Percentiles rank a stretch among this genome's conserved stretches.
These are phyloP conservation scores for Aspergillus brasiliensis DNA, from an alignment of 2,329 filamentous ascomycete genomes.

Conservation along the genomic window DNA sequence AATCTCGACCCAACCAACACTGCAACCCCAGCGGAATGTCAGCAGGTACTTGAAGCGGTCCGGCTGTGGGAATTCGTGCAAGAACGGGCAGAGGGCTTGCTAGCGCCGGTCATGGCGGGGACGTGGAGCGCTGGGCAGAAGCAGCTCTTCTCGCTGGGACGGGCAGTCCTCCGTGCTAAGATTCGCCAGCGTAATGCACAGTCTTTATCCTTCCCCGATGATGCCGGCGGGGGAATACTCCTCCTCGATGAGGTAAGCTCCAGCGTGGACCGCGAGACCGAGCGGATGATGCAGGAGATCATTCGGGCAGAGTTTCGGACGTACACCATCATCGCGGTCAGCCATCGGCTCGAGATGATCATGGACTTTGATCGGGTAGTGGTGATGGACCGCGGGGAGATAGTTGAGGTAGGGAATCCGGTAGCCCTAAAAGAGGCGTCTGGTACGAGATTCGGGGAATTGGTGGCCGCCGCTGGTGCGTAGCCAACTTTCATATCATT, in stretches of 20 bases:
- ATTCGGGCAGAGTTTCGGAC: slow-evolving; percentile 27
- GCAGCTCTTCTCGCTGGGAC: slow-evolving; percentile 9
- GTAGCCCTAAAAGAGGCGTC: neutral
- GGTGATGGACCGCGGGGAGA: slow-evolving; percentile 24
- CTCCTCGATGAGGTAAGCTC: slow-evolving; percentile 26
- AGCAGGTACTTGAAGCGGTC: neutral
- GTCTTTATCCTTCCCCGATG: neutral
- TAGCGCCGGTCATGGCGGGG: slow-evolving; percentile 1
- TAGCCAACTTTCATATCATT: too few species aligned
- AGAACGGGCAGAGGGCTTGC: slow-evolving; percentile 1
- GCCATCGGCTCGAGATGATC: slow-evolving; percentile 32
- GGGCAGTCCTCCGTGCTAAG: neutral
- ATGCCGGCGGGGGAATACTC: slow-evolving; percentile 15
- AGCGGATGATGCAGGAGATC: slow-evolving; percentile 27
- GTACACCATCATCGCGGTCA: slow-evolving; percentile 34
- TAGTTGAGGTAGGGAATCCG: slow-evolving; percentile 22
- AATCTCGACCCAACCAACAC: slow-evolving; percentile 46
- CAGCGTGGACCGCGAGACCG: slow-evolving; percentile 19
- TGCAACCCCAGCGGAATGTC: slow-evolving; percentile 21
- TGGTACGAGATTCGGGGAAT: slow-evolving; percentile 11
- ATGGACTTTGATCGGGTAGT: slow-evolving; percentile 32
- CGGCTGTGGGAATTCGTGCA: slow-evolving; percentile 5
- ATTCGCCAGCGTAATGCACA: too few species aligned
- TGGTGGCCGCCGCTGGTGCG: neutral
- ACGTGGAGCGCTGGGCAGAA: slow-evolving; percentile 6